phyloP scores from a whole-genome alignment of 768 basidiomycete genomes.

The Pleurotus eryngii region DNA sequence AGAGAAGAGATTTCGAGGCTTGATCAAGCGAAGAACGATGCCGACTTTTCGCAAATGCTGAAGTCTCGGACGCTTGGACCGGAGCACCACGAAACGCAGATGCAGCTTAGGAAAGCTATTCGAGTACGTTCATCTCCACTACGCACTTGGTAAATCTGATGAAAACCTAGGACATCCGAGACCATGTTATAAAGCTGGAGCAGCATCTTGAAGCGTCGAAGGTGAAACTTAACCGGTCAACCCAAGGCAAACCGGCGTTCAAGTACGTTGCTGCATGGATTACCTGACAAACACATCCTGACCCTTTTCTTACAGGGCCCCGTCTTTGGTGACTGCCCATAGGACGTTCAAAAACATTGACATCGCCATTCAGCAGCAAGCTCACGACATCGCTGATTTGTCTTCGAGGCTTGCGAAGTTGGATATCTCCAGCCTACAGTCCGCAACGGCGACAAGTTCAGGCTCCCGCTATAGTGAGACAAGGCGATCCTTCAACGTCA shows the following conservation, averaged over 20 bases:
- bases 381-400: conserved; percentile 48
- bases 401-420: conserved; percentile 51
- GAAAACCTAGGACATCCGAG: conserved; percentile 53
- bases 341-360: conserved; percentile 87
- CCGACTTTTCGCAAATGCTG: conserved; percentile 74
- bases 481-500: conserved; percentile 40
- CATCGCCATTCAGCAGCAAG: conserved; percentile 60
- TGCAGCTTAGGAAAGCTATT: conserved; percentile 66
- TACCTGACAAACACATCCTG: neutral
- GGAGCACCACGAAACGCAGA: conserved; percentile 83
- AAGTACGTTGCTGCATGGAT: conserved; percentile 40
- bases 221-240: conserved; percentile 60
- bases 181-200: conserved; percentile 78
- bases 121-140: conserved; percentile 43
- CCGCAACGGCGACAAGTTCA: conserved; percentile 20
- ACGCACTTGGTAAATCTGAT: conserved; percentile 3
- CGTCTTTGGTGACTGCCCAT: conserved; percentile 81
- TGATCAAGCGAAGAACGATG: conserved; percentile 72
- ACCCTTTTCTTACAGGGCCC: conserved; percentile 49
- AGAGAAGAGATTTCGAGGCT: conserved; percentile 83
- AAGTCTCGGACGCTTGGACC: conserved; percentile 79
- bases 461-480: conserved; percentile 6
- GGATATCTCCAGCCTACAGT: conserved; percentile 35
- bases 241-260: conserved; percentile 57
- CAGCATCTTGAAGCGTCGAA: conserved; percentile 66